Evolutionary conservation across 2,329 filamentous ascomycete species (phyloP).

Genomic region (Xylaria sp.): DNA sequence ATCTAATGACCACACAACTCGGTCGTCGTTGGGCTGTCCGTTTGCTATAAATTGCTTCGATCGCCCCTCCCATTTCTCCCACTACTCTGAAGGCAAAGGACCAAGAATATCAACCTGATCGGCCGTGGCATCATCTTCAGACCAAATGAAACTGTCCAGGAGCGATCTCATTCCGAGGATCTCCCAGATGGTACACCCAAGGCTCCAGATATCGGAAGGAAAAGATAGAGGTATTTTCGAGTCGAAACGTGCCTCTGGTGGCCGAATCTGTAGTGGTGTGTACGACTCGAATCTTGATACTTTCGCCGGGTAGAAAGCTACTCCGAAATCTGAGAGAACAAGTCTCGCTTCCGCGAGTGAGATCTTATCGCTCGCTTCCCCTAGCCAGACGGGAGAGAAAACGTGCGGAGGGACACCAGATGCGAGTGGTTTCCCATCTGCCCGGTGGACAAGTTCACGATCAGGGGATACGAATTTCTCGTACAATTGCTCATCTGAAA

Average conservation of each 20-base stretch:
- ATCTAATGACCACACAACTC: not conserved
- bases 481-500: no score
- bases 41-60: not conserved
- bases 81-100: not conserved
- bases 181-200: not conserved
- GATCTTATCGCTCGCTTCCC: no score
- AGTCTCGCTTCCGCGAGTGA: not conserved
- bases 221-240: not conserved
- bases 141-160: not conserved
- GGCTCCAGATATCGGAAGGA: not conserved
- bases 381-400: no score
- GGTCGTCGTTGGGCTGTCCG: not conserved
- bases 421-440: no score
- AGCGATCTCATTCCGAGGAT: not conserved
- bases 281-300: not conserved
- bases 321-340: not conserved
- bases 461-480: no score
- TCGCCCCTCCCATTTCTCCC: not conserved
- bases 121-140: not conserved
- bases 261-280: not conserved
- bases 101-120: not conserved
- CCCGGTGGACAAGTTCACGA: no score
- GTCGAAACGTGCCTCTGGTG: not conserved
- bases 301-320: not conserved
- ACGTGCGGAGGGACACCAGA: no score